Conservation (phyloP, 192 early-diverging fungal genomes). For the Haplosporangium gracile region DNA sequence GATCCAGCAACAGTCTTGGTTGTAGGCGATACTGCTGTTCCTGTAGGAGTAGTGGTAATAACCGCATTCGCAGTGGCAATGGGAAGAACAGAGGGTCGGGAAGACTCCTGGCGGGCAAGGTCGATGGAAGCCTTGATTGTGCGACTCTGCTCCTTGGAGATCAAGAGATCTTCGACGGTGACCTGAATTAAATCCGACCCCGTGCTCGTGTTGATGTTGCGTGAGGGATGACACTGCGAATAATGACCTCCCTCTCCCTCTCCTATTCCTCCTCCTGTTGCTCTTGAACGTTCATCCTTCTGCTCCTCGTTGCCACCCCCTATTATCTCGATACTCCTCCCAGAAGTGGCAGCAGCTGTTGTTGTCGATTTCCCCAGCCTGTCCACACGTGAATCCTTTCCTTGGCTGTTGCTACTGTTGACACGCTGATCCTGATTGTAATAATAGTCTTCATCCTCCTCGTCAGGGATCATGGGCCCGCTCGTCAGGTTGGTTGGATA, state of each 20-base stretch:
- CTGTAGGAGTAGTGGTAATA: neutral
- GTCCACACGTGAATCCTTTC: neutral
- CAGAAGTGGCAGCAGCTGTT: neutral
- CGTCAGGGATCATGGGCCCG: neutral
- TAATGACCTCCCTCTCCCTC: constrained; percentile 16
- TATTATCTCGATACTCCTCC: neutral
- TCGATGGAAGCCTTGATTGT: constrained; percentile 31
- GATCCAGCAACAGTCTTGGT: neutral
- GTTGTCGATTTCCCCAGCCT: neutral
- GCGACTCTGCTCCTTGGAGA: constrained; percentile 35
- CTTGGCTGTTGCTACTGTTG: neutral
- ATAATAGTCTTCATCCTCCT: neutral
- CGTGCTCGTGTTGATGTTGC: constrained; percentile 28
- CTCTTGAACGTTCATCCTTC: neutral
- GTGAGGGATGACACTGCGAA: neutral
- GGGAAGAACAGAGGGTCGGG: neutral
- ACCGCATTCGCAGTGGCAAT: neutral
- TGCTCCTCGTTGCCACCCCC: neutral
- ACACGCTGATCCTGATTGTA: neutral
- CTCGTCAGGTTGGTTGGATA: constrained; percentile 40
- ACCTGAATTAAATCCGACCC: constrained; percentile 51
- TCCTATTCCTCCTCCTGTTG: constrained; percentile 3
- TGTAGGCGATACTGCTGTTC: neutral
- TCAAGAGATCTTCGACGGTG: constrained; percentile 50
- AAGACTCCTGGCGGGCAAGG: neutral